Percentiles rank a stretch among this genome's conserved stretches.
Evolutionary conservation across 202 grass and related monocot genomes (phyloP).

Genomic region (Sporobolus alterniflorus): DNA sequence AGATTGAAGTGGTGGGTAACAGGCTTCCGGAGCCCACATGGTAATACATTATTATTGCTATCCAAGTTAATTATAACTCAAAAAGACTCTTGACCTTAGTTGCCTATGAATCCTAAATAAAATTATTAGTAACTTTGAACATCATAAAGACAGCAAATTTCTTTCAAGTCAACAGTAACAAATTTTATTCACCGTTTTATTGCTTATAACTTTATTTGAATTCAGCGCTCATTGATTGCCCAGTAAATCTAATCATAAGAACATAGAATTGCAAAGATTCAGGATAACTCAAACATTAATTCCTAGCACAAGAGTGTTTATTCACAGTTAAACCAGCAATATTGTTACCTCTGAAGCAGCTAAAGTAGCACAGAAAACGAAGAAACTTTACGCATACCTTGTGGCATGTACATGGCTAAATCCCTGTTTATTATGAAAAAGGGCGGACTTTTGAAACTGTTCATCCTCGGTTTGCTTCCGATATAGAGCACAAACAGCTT

Average conservation of each 20-base stretch:
- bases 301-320: background rate
- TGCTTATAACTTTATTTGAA: background rate
- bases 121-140: background rate
- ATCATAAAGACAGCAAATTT: background rate
- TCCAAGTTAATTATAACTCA: background rate
- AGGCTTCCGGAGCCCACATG: background rate
- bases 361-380: background rate
- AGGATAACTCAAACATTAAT: background rate
- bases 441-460: slow-evolving; percentile 31
- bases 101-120: background rate
- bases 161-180: background rate
- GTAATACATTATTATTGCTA: background rate
- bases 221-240: background rate
- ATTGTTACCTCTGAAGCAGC: background rate
- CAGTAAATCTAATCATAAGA: background rate
- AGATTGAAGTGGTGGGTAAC: background rate
- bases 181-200: background rate
- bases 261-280: background rate
- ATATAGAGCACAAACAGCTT: slow-evolving; percentile 84
- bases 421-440: slow-evolving; percentile 57
- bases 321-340: slow-evolving; percentile 8
- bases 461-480: slow-evolving; percentile 71
- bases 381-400: slow-evolving; percentile 43
- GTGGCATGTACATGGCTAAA: slow-evolving; percentile 64
- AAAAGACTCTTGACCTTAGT: background rate